Evolutionary conservation across 2,329 filamentous ascomycete species (phyloP), one percentile per base, ranked within the genome.

Genomic region (Nemania sp.): DNA sequence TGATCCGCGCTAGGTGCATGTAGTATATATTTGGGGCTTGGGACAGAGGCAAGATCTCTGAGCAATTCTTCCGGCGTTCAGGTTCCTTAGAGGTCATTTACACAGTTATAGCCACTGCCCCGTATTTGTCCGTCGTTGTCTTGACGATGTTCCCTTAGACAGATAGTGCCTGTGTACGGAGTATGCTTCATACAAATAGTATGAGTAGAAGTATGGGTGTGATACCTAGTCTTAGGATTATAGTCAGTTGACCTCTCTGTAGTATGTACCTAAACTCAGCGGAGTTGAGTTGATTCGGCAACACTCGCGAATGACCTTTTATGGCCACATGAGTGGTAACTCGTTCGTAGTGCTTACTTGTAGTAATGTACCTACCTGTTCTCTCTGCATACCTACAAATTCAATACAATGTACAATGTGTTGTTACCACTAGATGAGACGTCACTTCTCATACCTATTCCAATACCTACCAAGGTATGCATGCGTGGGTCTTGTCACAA

Each of bases 11-110:
- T 49, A 38, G 7, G 24, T 68, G 67, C 70, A 63, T 66, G 56
- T 67, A 41, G 53, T 53, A 22, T 67, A 66, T 60, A 67, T 62
- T 45, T 72, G 51, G 66, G 45, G 60, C n/a, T 41, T 41, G 18
- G 38, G 13, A 24, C 43, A 61, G 45, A 45, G 54, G 20, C 47
- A n/a, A 62, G 57, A 60, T 69, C 61, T 60, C 41, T 68, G 47
- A 49, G 65, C 49, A 68, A 60, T 61, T 69, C 58, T 63, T 62
- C 32, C 47, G 69, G 68, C 65, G 71, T 67, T 45, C 41, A 47
- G 66, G 63, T 64, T 61, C 4, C 51, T 43, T n/a, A 43, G 11
- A 57, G 56, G 51, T 58, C 55, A 61, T 43, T 13, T 47, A 49
- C 18, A 53, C 22, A 15, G 55, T 49, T 26, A 43, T 57, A 49